Base-by-base conservation (phyloP, 2,329 filamentous ascomycete genomes). In the Tolypocladium tropicale region DNA sequence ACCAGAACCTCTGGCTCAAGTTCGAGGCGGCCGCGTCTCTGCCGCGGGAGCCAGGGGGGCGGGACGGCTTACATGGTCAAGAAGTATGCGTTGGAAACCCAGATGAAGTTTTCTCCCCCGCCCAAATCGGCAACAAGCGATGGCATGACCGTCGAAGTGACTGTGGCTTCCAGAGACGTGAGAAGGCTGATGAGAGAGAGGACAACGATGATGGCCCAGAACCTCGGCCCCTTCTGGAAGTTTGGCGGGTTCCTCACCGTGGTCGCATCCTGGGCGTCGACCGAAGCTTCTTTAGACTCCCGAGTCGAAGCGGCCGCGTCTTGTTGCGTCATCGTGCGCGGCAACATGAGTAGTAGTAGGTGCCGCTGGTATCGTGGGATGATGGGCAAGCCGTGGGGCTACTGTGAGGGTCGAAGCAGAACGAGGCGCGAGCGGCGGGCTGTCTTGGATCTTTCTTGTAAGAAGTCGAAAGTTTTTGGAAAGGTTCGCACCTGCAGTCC, bases 131-230 rank as follows among this genome's bases (percentile, higher is more conserved):
- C 52, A 18, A 60, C 52, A 32, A 68, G 61, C 18, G 53, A 57
- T 11, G 65, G 65, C 37, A 67, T 56, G 16, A 62, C 62, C 3
- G 62, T 67, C 11, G 65, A 61, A 16, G 61, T 63, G 37, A 68
- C 57, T 4, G 62, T 64, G 21, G 51, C 51, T 53, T 53, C 51
- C 41, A 9, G 9, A 46, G 41, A 46, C 41, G 21, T 46, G 6
- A 46, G 41, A 14, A 46, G 41, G 41, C 41, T 46, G 41, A 46
- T 46, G 41, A 46, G 41, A 46, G 41, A 46, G 41, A 46, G 41
- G 2, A 46, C 10, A 25, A 46, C 21, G 10, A 46, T 46, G 41
- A 46, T 46, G 23, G 41, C 21, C 41, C 41, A 46, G 7, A 46
- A 46, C 10, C 41, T 46, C 21, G 41, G 41, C 6, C 41, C 41